Conservation (phyloP, 2,329 filamentous ascomycete species). For the Rutstroemia sp. region DNA sequence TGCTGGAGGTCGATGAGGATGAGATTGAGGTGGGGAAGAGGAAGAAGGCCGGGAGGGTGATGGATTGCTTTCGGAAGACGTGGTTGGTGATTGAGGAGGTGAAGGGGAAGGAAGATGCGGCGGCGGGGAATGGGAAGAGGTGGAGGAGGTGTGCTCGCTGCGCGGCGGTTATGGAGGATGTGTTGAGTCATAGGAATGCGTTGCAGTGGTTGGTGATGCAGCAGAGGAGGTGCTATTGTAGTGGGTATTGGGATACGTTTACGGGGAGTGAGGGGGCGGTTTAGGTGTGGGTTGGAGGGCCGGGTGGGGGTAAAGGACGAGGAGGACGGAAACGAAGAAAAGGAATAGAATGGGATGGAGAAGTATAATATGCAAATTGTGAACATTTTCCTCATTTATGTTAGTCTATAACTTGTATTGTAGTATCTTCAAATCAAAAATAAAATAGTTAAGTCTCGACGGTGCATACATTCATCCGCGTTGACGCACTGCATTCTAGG, state of each 20-base stretch:
- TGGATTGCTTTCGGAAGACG: constrained; percentile 27
- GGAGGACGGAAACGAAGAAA: too few relatives aligned
- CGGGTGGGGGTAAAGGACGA: too few relatives aligned
- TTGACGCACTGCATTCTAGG: too few relatives aligned
- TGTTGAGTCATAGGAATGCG: constrained; percentile 22
- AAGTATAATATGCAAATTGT: too few relatives aligned
- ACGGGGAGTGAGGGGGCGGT: constrained; percentile 21
- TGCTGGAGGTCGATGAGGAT: constrained; percentile 29
- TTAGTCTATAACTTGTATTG: too few relatives aligned
- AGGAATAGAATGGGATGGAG: too few relatives aligned
- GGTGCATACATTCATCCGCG: too few relatives aligned
- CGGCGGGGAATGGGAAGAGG: constrained; percentile 10
- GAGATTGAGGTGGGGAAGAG: constrained; percentile 13
- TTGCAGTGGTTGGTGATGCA: constrained; percentile 31
- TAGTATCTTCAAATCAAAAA: too few relatives aligned
- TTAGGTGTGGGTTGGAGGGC: constrained; percentile 12
- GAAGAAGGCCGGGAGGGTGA: constrained; percentile 18
- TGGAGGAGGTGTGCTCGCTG: constrained; percentile 31
- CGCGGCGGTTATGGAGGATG: constrained; percentile 30
- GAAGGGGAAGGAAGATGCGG: not conserved
- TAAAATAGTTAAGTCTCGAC: too few relatives aligned
- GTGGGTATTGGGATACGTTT: constrained; percentile 29
- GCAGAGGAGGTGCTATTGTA: constrained; percentile 29
- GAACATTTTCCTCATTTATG: too few relatives aligned
- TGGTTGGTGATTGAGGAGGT: constrained; percentile 24